Base-by-base conservation (phyloP, 164 flowering plant genomes). In the Magnolia sinica region DNA sequence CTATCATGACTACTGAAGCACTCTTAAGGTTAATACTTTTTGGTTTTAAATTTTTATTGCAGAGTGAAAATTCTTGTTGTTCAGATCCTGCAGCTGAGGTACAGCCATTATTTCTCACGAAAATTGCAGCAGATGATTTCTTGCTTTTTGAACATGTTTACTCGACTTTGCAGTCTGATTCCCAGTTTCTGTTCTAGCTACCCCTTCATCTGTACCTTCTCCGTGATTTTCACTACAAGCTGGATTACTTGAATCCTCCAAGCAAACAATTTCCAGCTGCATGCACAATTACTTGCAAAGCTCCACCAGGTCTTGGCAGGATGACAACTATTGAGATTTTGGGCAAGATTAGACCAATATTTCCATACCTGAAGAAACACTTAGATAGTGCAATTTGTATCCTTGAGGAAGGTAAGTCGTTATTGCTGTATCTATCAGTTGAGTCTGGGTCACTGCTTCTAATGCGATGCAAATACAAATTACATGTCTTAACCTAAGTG, bases 41-140 rank as follows among this genome's bases (percentile, higher is more conserved):
- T 49, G 50, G 45, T 3, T 37, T 37, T 37, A 3, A 37, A 1
- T 37, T 37, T 37, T 37, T 37, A 4, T 37, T 87, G 86, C 91
- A 93, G 98, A 80, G 83, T 70, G 84, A 81, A 67, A 85, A 83
- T 71, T 79, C 88, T 58, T 89, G 91, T 79, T 90, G 93, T 79
- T 78, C 88, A 75, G 98, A 92, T 81, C 87, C 91, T 74, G 80
- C 84, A 52, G 89, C 90, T 50, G 88, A 90, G 94, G 96, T 92
- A 88, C 9, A 49, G n/a, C 63, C 22, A 66, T 76, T 74, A 31
- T 58, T 59, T 3, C 27, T 64, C 23, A n/a, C 7, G 51, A 49
- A 66, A 23, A 9, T 69, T 74, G 29, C 72, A 27, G 50, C 29
- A 27, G 24, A 74, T 72, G 52, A 29, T 1, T 68, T 29, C 14